Evolutionary conservation across 2,329 filamentous ascomycete species (phyloP).

Genomic region (Blastomyces gilchristii): DNA sequence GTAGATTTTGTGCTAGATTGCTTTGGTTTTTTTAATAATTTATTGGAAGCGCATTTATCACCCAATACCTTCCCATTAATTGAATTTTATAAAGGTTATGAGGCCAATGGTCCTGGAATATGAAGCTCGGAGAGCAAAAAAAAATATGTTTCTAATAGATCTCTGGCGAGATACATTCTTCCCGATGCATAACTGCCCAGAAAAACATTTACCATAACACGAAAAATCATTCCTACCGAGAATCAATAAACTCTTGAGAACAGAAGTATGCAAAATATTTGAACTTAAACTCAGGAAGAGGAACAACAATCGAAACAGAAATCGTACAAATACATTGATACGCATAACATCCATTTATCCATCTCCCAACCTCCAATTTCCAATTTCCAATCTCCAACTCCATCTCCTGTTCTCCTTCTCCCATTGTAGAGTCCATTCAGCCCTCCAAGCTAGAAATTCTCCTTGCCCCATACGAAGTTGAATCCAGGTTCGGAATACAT

Average conservation of each 20-base stretch:
- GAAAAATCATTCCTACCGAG: background rate
- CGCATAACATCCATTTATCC: background rate
- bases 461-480: constrained; percentile 44
- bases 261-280: background rate
- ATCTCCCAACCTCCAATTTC: background rate
- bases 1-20: background rate
- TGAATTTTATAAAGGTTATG: background rate
- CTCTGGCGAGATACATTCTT: background rate
- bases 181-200: background rate
- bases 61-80: background rate
- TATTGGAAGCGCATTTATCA: too few species aligned
- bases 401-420: background rate
- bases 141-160: background rate
- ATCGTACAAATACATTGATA: background rate
- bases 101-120: background rate
- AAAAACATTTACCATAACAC: background rate
- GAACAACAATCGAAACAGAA: background rate
- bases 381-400: background rate
- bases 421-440: background rate
- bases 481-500: constrained; percentile 76
- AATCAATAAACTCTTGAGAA: background rate
- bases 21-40: background rate
- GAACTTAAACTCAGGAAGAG: background rate
- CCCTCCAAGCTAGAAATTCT: constrained; percentile 36
- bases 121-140: background rate